Evolutionary conservation across 2,329 filamentous ascomycete species (phyloP).

Genomic region (Alternaria longipes): DNA sequence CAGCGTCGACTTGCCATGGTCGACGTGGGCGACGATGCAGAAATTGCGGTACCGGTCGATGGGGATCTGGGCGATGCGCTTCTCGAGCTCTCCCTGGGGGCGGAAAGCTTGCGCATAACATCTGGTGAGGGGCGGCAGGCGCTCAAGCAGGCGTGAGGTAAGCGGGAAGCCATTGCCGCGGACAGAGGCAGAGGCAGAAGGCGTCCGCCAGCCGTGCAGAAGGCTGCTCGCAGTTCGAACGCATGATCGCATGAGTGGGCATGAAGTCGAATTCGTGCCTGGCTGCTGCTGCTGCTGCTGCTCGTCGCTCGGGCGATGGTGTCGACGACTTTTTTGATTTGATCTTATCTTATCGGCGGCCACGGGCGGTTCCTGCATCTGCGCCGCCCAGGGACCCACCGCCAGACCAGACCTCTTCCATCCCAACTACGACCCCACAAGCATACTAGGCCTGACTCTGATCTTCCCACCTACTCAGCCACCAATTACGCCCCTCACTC

Average conservation of each 20-base stretch:
- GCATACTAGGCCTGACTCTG: conserved; percentile 6
- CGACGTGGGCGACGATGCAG: conserved; percentile 98
- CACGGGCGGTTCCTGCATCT: conserved; percentile 18
- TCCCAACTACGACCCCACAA: conserved; percentile 7
- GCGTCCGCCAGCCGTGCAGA: conserved; percentile 49
- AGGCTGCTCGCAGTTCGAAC: conserved; percentile 55
- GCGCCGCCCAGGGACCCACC: conserved; percentile 22
- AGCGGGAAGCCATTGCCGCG: conserved; percentile 28
- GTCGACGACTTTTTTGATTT: conserved; percentile 18
- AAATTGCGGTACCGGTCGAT: conserved; percentile 90
- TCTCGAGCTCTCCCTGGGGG: conserved; percentile 64
- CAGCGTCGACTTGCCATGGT: conserved; percentile 97
- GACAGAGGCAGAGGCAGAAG: conserved; percentile 30
- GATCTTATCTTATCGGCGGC: conserved; percentile 37
- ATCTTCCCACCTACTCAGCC: neutral
- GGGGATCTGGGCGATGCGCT: conserved; percentile 76
- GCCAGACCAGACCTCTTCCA: conserved; percentile 14
- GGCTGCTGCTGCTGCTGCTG: conserved; percentile 7
- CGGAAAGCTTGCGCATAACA: conserved; percentile 51
- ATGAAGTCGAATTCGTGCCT: conserved; percentile 32
- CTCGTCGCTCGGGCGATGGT: conserved; percentile 4
- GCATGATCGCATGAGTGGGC: conserved; percentile 61
- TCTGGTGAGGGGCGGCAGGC: conserved; percentile 36
- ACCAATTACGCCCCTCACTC: neutral
- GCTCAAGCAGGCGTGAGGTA: conserved; percentile 35